Evolutionary conservation across 1,284 basidiomycete species (phyloP).

Genomic region (Coniferiporia sulphurascens): DNA sequence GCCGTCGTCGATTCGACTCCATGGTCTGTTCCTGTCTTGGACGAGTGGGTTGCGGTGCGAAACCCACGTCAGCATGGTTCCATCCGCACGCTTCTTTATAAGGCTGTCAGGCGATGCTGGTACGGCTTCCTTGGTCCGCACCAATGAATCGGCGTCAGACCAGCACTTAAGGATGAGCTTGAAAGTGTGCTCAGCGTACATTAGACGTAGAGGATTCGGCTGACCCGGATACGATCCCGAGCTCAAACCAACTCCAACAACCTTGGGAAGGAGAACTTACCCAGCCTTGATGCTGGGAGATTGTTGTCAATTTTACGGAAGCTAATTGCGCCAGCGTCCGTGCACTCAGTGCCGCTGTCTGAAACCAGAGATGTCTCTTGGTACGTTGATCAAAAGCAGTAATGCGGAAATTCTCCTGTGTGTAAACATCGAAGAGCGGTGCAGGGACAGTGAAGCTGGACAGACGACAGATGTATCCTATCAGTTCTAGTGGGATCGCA

Average conservation of each 20-base stretch:
- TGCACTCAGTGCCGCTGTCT: slow-evolving; percentile 5
- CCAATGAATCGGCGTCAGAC: no score
- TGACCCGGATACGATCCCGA: slow-evolving; percentile 16
- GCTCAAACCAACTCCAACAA: slow-evolving; percentile 19
- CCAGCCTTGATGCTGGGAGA: slow-evolving; percentile 19
- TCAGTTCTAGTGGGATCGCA: no score
- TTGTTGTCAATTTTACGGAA: slow-evolving; percentile 10
- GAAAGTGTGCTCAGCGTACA: no score
- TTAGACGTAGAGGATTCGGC: no score
- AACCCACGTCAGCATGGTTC: neutral
- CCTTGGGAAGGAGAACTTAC: slow-evolving; percentile 5
- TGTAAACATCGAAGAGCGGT: no score
- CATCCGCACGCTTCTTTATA: neutral
- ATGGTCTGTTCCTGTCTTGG: neutral
- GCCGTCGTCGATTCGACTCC: neutral
- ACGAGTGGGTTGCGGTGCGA: neutral
- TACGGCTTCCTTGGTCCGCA: no score
- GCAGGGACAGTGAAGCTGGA: no score
- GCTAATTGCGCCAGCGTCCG: neutral
- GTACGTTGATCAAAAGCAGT: no score
- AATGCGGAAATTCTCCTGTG: no score
- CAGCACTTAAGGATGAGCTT: no score
- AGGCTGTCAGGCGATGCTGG: neutral
- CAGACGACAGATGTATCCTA: no score
- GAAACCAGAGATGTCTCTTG: slow-evolving; percentile 7